phyloP scores from a whole-genome alignment of 2,329 filamentous ascomycete genomes.

The Achaetomium macrosporum region DNA sequence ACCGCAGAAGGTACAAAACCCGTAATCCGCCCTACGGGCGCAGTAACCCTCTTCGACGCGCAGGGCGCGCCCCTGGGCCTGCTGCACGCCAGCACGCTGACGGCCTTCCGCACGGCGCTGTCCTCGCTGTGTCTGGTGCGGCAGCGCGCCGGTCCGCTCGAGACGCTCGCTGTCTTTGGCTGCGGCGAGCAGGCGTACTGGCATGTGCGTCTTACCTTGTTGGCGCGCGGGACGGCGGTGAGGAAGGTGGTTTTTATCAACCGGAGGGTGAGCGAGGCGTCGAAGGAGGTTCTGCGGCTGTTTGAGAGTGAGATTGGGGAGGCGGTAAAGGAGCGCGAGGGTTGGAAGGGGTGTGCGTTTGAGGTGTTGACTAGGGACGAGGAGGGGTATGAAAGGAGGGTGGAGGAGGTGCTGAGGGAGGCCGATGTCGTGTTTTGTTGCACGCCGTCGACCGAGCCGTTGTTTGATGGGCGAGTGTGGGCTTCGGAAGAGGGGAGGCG shows the following conservation, averaged over 20 bases:
- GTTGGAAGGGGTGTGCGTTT: slow-evolving; percentile 63
- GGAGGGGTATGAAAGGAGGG: slow-evolving; percentile 57
- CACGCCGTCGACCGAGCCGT: slow-evolving; percentile 65
- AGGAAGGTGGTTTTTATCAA: slow-evolving; percentile 72
- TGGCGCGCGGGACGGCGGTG: slow-evolving; percentile 40
- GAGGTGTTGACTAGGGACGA: slow-evolving; percentile 64
- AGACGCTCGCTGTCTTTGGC: slow-evolving; percentile 75
- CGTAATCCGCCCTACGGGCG: slow-evolving; percentile 50
- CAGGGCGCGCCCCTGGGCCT: slow-evolving; percentile 60
- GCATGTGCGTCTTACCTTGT: slow-evolving; percentile 80
- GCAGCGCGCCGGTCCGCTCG: slow-evolving; percentile 62
- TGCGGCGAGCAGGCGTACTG: slow-evolving; percentile 88
- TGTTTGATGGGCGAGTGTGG: slow-evolving; percentile 70
- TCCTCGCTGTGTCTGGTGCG: slow-evolving; percentile 61
- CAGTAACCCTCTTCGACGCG: slow-evolving; percentile 62
- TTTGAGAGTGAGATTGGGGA: slow-evolving; percentile 44
- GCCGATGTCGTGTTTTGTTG: slow-evolving; percentile 85
- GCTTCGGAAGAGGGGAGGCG: slow-evolving; percentile 64
- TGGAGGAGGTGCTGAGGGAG: slow-evolving; percentile 64
- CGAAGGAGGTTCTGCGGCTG: slow-evolving; percentile 44
- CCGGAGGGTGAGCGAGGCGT: slow-evolving; percentile 58
- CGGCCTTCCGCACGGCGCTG: slow-evolving; percentile 74
- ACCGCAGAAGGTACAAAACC: slow-evolving; percentile 25
- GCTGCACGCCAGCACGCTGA: slow-evolving; percentile 67
- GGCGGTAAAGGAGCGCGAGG: slow-evolving; percentile 48